Evolutionary conservation across 1,284 basidiomycete species (phyloP), one percentile per base, ranked within the genome.

Genomic region (Porphyrellus sp.): DNA sequence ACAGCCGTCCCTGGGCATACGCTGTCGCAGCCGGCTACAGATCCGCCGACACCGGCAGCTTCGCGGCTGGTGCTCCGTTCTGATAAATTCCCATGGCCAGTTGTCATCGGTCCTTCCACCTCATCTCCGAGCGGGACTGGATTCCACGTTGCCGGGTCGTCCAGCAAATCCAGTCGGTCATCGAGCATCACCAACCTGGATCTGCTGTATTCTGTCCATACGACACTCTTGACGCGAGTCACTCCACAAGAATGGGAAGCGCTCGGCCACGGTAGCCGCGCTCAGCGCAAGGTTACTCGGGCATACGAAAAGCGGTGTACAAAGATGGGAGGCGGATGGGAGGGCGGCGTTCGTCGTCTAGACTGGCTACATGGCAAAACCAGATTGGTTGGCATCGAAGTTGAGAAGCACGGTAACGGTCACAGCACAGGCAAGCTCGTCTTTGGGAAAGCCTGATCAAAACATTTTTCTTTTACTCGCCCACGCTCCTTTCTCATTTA

Each of bases 351-450:
- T 27, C 75, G 81, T 45, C 70, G 85, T 40, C 67, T 86, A 18
- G 85, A 87, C 67, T 86, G 81, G 77, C 72, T 87, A 35, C 80
- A 80, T 27, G 75, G 77, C 31, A 85, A 83, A 62, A 84, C 81
- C 34, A 69, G 74, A 50, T 64, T 87, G 38, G 72, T 83, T 38
- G 85, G 85, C 33, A 73, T 87, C 53, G 83, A 86, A 59, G 74
- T 81, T 55, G 79, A 79, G 62, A 80, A 77, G 65, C 71, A 73
- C 46, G 59, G 64, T 6, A 69, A 72, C 9, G 71, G 64, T 16
- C 66, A 67, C 46, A 65, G 75, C 41, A 70, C 72, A 8, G 78
- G 76, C 52, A 80, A 75, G 59, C 72, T 80, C 40, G 71, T 81
- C 55, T 80, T 81, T 57, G 72, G 71, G 12, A 75, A 72, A 59